These are phyloP conservation scores for Trichophyton benhamiae DNA, from an alignment of 2,329 filamentous ascomycete species.

Conservation along the genomic window DNA sequence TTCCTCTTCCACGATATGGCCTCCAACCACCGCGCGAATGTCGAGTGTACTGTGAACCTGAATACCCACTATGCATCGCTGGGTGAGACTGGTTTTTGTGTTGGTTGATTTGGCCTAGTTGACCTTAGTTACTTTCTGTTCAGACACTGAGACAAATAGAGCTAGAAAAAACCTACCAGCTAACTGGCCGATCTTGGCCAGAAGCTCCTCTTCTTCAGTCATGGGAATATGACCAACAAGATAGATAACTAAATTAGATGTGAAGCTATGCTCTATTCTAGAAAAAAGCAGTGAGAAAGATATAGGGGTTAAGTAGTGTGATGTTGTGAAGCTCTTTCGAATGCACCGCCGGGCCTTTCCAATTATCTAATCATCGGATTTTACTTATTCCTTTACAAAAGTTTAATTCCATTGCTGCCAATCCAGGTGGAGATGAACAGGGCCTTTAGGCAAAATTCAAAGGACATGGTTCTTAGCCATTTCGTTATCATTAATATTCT, in stretches of 20 bases:
- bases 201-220: constrained; percentile 44
- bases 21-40: constrained; percentile 28
- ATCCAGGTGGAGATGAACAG: too few species aligned
- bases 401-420: too few species aligned
- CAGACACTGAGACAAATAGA: constrained; percentile 24
- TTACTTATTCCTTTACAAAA: too few species aligned
- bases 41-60: constrained; percentile 15
- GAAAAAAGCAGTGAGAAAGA: background rate
- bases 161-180: constrained; percentile 35
- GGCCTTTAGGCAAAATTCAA: background rate
- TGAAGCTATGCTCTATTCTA: background rate
- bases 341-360: too few species aligned
- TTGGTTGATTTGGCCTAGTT: constrained; percentile 62
- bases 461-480: too few species aligned
- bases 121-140: background rate
- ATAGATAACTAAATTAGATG: background rate
- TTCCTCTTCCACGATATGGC: constrained; percentile 32
- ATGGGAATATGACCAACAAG: constrained; percentile 18
- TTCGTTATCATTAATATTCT: too few species aligned
- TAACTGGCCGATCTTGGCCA: constrained; percentile 45
- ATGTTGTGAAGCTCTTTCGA: background rate
- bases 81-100: constrained; percentile 49
- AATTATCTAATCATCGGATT: too few species aligned
- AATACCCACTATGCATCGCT: constrained; percentile 17
- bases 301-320: background rate